Base-by-base conservation (phyloP, 805 yeast species). In the Yamadazyma paraphyllophila region DNA sequence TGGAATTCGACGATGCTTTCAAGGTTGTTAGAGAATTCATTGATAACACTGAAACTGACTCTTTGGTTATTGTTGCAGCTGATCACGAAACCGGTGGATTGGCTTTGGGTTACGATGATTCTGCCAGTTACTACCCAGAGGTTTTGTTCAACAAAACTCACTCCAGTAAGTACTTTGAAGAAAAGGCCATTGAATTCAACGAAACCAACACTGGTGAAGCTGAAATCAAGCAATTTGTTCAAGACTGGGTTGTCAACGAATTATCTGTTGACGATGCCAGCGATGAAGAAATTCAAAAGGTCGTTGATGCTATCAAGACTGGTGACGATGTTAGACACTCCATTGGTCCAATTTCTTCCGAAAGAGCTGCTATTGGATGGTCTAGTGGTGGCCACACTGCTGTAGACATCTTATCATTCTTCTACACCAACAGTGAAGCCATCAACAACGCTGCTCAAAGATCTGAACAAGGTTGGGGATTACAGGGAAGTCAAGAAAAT, bases 1-100 rank as follows among this genome's bases (percentile, higher is more conserved):
- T 90, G 55, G 96, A 95, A 1, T 91, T 82, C 63, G 96, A 88
- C 62, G 81, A 80, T 48, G 90, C 96, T 3, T 88, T 87, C 67
- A 65, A 77, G 49, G 85, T 88, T 9, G 96, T 84, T 2, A 65
- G 80, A 43, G 80, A 86, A 35, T 89, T 81, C 61, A 87, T 85
- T 32, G 81, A 84, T 54, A 60, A 73, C 7, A 59, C 85, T 2
- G 88, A 85, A 41, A 81, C 78, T 10, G 96, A 89, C 55, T 88
- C 96, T 2, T 71, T 85, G 37, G 77, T 88, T 34, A 72, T 91
- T 35, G 81, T 92, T 20, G 89, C 96, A 2, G 85, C 95, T 17
- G 97, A 91, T 63, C 98, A 91, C 69, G 98, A 91, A 63, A 91
- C 97, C 20, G 98, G 98, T 51, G 98, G 97, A 0, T 74, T 91